phyloP scores from a whole-genome alignment of 305 asterid species.

The Ilex paraguariensis region DNA sequence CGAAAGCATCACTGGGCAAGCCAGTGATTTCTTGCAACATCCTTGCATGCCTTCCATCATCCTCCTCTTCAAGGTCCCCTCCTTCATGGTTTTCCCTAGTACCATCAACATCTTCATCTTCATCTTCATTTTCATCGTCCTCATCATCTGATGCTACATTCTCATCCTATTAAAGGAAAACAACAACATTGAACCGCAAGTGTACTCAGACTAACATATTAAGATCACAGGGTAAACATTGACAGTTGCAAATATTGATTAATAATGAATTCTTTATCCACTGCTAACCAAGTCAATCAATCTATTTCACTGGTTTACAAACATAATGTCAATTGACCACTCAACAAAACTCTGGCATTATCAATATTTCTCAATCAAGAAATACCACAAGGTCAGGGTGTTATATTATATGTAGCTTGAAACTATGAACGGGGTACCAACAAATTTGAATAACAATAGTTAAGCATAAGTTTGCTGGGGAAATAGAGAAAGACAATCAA shows the following conservation, averaged over 20 bases:
- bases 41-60: conserved; percentile 54
- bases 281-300: no score
- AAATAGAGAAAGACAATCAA: no score
- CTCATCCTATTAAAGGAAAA: conserved; percentile 45
- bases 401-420: no score
- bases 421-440: no score
- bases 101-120: conserved; percentile 10
- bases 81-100: conserved; percentile 21
- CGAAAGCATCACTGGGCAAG: conserved; percentile 69
- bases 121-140: conserved; percentile 21
- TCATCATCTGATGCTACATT: conserved; percentile 63
- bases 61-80: conserved; percentile 31
- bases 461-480: no score
- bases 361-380: no score
- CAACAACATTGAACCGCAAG: background rate
- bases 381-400: no score
- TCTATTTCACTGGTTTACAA: no score
- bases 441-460: no score
- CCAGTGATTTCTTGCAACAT: conserved; percentile 84
- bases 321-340: no score
- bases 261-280: background rate
- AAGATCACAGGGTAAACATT: background rate
- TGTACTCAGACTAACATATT: background rate
- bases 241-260: background rate
- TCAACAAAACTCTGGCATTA: no score